Percentiles rank a stretch among this genome's conserved stretches.
Conservation (phyloP, 2,329 filamentous ascomycete genomes). For the Coniochaeta sp. region DNA sequence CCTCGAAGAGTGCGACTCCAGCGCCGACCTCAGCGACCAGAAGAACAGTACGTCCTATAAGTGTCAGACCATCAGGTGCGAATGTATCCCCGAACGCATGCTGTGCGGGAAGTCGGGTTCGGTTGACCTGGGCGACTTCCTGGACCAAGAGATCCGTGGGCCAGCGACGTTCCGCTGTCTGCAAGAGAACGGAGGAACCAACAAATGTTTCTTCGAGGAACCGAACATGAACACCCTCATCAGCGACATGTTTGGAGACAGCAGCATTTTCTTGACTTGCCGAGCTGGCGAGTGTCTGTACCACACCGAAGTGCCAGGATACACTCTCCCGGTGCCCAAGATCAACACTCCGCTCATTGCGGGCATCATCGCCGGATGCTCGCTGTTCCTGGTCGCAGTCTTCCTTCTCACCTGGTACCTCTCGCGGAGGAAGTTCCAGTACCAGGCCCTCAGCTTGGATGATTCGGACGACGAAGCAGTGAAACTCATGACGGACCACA, state of each 20-base stretch:
- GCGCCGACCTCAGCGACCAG: conserved; percentile 57
- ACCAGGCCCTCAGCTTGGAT: conserved; percentile 73
- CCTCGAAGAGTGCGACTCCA: conserved; percentile 72
- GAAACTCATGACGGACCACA: conserved; percentile 86
- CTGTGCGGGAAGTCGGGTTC: conserved; percentile 88
- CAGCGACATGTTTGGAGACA: conserved; percentile 80
- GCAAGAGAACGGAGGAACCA: conserved; percentile 54
- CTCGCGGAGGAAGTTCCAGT: conserved; percentile 63
- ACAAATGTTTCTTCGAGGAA: conserved; percentile 77
- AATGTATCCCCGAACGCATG: conserved; percentile 85
- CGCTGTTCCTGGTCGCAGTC: conserved; percentile 81
- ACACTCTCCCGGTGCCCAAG: conserved; percentile 77
- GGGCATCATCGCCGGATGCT: conserved; percentile 78
- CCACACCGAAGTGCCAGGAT: conserved; percentile 87
- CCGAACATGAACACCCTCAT: conserved; percentile 88
- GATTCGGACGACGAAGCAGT: conserved; percentile 84
- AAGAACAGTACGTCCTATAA: conserved; percentile 79
- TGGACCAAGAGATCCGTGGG: conserved; percentile 74
- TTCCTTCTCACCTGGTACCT: conserved; percentile 84
- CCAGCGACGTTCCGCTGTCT: conserved; percentile 78
- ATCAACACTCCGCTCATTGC: conserved; percentile 98
- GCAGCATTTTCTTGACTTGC: conserved; percentile 78
- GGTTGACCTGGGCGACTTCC: conserved; percentile 85
- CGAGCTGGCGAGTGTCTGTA: conserved; percentile 88
- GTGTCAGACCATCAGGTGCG: conserved; percentile 79